Evolutionary conservation across 1,284 basidiomycete species (phyloP), one percentile per base, ranked within the genome.

Genomic region (Phenoliferia sp.): DNA sequence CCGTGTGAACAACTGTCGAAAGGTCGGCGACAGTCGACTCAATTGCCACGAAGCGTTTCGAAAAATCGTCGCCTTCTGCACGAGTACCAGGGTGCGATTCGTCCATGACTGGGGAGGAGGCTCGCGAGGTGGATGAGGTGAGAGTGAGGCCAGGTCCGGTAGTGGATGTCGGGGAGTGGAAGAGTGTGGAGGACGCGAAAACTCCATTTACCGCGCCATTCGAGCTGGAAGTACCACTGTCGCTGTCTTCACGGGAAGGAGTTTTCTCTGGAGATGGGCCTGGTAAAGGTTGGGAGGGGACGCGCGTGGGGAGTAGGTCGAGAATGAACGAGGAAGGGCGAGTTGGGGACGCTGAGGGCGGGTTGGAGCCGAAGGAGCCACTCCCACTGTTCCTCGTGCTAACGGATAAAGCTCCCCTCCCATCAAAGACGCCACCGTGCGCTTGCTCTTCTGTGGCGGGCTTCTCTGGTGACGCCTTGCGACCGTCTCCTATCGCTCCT

Each of bases 241-340:
- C 39, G 12, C 39, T 22, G 39, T 15, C 15, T 22, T 44, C 39
- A 44, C 39, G 12, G 15, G 10, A 9, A 26, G 22, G 12, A 10
- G 52, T 54, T 54, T 12, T 28, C 9, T 9, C 22, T 26, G 52
- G 22, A 15, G 15, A 28, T 54, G 52, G n/a, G n/a, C n/a, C 15
- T 12, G 15, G n/a, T 9, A 9, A 26, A 10, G 52, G 52, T 26
- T 12, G 52, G 12, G 52, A 54, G 22, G n/a, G 12, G 52, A 28
- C n/a, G 64, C 36, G 66, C 65, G 36, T 67, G 58, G 10, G 69
- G 17, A 73, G 52, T 5, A 73, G 64, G 52, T 69, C 71, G 62
- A 73, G 67, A 19, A 73, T 73, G 65, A 73, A 73, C 26, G 67
- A 69, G 3, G 71, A 73, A 1, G 71, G 67, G 26, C 71, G 62